Conservation (phyloP, 2,329 filamentous ascomycete genomes). For the Gnomoniopsis sp. region DNA sequence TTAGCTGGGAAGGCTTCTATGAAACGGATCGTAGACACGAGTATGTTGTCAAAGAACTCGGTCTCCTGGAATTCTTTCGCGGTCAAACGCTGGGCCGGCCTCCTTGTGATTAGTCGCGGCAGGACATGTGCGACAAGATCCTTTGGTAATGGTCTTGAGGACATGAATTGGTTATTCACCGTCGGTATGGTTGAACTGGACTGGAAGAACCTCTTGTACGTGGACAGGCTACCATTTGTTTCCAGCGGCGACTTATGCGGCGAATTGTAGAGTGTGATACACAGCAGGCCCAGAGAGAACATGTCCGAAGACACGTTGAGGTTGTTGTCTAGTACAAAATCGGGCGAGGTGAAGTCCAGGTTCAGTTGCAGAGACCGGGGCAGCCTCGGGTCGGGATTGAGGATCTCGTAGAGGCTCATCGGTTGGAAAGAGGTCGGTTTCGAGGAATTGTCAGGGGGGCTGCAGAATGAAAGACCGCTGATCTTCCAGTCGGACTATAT, state of each 20-base stretch:
- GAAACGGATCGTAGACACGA: conserved; percentile 95
- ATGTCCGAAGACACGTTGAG: conserved; percentile 82
- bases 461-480: conserved; percentile 86
- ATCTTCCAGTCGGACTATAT: conserved; percentile 93
- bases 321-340: conserved; percentile 90
- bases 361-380: conserved; percentile 82
- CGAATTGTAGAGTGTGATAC: conserved; percentile 89
- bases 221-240: conserved; percentile 72
- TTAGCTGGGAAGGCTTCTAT: conserved; percentile 89
- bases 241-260: conserved; percentile 86
- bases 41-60: conserved; percentile 93
- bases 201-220: conserved; percentile 81
- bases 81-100: conserved; percentile 82
- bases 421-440: conserved; percentile 73
- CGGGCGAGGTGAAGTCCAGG: conserved; percentile 89
- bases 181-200: conserved; percentile 77
- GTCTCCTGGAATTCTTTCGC: conserved; percentile 92
- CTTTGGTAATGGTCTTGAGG: conserved; percentile 72
- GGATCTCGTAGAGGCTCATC: conserved; percentile 76
- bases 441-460: conserved; percentile 71
- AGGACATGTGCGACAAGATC: conserved; percentile 74
- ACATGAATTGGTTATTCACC: conserved; percentile 79
- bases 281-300: conserved; percentile 87
- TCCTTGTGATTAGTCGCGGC: conserved; percentile 79
- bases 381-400: conserved; percentile 81